These are phyloP conservation scores for Globisporangium spinosum DNA, from an alignment of 352 stramenopile genomes.

Conservation along the genomic window DNA sequence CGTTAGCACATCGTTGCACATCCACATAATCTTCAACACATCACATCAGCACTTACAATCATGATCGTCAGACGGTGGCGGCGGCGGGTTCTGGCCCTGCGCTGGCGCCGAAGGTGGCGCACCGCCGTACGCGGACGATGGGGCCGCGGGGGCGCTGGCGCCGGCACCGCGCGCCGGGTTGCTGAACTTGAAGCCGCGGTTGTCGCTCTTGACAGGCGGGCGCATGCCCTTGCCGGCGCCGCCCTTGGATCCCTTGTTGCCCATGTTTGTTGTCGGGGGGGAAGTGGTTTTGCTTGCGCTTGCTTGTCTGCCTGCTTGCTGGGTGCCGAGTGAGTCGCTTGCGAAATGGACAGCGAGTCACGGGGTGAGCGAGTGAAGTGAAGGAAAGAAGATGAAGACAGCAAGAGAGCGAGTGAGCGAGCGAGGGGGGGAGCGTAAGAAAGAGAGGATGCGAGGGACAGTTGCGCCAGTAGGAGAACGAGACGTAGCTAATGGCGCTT, in stretches of 20 bases:
- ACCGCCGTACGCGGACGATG: slow-evolving; percentile 27
- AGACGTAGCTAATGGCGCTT: slow-evolving; percentile 9
- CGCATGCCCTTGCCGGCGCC: slow-evolving; percentile 54
- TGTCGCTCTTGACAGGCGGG: slow-evolving; percentile 82
- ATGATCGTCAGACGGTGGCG: slow-evolving; percentile 31
- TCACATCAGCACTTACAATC: slow-evolving; percentile 46
- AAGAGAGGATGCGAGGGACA: neutral
- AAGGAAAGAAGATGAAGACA: neutral
- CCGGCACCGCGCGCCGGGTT: slow-evolving; percentile 55
- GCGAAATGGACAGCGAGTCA: slow-evolving; percentile 5
- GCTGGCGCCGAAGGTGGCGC: slow-evolving; percentile 12
- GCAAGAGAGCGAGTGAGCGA: slow-evolving; percentile 2
- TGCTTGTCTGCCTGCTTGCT: neutral
- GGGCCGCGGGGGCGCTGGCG: slow-evolving; percentile 69
- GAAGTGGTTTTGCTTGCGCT: neutral
- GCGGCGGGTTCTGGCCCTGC: slow-evolving; percentile 16
- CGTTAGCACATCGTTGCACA: neutral
- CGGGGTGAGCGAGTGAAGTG: neutral
- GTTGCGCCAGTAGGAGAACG: slow-evolving; percentile 1
- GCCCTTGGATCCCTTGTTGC: slow-evolving; percentile 84
- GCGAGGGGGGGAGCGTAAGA: neutral
- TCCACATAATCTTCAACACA: neutral
- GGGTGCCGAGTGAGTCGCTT: slow-evolving; percentile 10
- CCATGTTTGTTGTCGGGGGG: slow-evolving; percentile 36
- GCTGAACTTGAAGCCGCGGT: slow-evolving; percentile 74